phyloP scores from a whole-genome alignment of 75 land plant genomes.

The Pinus albicaulis region DNA sequence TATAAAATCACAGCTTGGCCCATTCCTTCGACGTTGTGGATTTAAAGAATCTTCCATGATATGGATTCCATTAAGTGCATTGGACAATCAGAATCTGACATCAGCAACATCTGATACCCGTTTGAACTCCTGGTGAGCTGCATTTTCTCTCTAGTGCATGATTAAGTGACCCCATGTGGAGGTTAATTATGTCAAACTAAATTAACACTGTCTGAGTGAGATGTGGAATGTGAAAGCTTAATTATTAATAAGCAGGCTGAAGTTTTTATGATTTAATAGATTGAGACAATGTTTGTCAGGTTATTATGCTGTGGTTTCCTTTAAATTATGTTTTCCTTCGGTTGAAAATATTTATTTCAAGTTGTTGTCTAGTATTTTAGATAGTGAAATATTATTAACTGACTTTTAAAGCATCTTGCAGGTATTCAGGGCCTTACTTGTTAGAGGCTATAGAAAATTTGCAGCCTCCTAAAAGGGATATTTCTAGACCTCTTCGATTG shows the following conservation, averaged over 20 bases:
- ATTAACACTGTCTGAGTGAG: neutral
- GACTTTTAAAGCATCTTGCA: conserved; percentile 23
- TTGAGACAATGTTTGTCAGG: no score
- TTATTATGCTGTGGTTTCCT: no score
- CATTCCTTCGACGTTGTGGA: conserved; percentile 44
- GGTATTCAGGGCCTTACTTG: conserved; percentile 67
- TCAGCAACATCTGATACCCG: conserved; percentile 15
- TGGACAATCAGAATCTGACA: conserved; percentile 41
- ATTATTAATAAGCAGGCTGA: no score
- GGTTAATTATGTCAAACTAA: neutral
- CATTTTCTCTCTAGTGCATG: neutral
- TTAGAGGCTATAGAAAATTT: conserved; percentile 76
- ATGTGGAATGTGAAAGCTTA: neutral
- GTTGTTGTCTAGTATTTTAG: no score
- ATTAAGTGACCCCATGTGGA: neutral
- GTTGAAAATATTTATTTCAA: neutral
- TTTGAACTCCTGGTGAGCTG: conserved; percentile 30
- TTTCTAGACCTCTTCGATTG: conserved; percentile 74
- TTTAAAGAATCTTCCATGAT: conserved; percentile 33
- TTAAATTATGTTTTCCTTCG: neutral
- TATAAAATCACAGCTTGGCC: conserved; percentile 28
- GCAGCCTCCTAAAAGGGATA: conserved; percentile 71
- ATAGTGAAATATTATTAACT: neutral
- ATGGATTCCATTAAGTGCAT: conserved; percentile 55
- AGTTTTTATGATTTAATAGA: no score